These are phyloP conservation scores for Fusarium sp. DNA, from an alignment of 2,329 filamentous ascomycete genomes.

Conservation along the genomic window DNA sequence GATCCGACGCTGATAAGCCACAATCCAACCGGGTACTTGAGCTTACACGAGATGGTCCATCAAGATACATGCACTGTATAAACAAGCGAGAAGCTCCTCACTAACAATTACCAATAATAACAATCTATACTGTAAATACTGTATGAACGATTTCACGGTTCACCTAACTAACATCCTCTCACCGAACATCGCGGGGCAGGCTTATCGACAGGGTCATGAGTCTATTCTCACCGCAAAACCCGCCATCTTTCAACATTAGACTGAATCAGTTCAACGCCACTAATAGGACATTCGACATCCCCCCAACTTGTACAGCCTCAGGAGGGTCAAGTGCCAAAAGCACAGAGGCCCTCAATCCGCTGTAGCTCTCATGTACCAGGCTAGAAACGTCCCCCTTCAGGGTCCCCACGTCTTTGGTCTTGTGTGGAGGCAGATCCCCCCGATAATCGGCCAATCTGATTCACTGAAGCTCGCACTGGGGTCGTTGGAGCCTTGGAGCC, in stretches of 20 bases:
- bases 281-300: conserved; percentile 16
- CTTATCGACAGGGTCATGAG: conserved; percentile 40
- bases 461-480: conserved; percentile 9
- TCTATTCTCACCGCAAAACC: conserved; percentile 27
- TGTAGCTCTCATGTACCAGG: conserved; percentile 34
- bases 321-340: conserved; percentile 25
- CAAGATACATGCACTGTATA: conserved; percentile 11
- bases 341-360: conserved; percentile 6
- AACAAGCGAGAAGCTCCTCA: not conserved
- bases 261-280: conserved; percentile 16
- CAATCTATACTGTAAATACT: conserved; percentile 3
- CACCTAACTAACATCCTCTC: not conserved
- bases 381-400: conserved; percentile 21
- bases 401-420: conserved; percentile 32
- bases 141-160: not conserved
- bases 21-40: conserved; percentile 30
- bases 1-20: conserved; percentile 45
- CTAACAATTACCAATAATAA: not conserved
- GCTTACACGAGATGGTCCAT: conserved; percentile 17
- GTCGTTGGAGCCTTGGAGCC: conserved; percentile 35
- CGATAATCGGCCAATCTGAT: conserved; percentile 35
- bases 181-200: conserved; percentile 30
- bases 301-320: conserved; percentile 14
- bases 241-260: conserved; percentile 4
- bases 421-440: conserved; percentile 28